Conservation (phyloP, 2,329 filamentous ascomycete species). For the Cadophora malorum region DNA sequence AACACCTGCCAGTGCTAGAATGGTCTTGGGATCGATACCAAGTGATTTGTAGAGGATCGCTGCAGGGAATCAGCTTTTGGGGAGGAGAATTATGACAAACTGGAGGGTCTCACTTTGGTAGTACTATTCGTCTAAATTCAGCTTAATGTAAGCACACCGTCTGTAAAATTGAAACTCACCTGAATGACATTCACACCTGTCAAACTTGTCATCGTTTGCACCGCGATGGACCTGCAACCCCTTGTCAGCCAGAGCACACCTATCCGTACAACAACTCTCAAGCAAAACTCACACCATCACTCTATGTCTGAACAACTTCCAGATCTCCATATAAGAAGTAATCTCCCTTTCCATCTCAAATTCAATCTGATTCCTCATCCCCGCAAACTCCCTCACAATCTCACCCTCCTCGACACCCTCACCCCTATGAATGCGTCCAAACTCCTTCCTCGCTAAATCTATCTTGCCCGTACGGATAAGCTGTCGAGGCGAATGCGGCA, state of each 20-base stretch:
- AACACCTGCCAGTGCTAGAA: constrained; percentile 59
- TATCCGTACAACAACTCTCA: neutral
- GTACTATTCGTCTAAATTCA: constrained; percentile 39
- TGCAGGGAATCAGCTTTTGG: constrained; percentile 32
- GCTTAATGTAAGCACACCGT: neutral
- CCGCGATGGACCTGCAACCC: constrained; percentile 50
- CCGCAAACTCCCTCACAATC: constrained; percentile 51
- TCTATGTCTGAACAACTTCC: constrained; percentile 56
- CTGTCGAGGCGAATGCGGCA: constrained; percentile 62
- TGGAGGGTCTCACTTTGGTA: constrained; percentile 42
- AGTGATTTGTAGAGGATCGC: constrained; percentile 61
- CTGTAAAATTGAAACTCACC: neutral
- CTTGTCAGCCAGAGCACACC: neutral
- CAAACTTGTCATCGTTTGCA: constrained; percentile 62
- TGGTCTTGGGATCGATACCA: constrained; percentile 56
- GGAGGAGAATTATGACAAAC: neutral
- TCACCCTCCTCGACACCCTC: constrained; percentile 50
- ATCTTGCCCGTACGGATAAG: constrained; percentile 57
- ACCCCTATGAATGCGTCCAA: constrained; percentile 53
- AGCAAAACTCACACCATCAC: constrained; percentile 49
- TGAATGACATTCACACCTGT: constrained; percentile 63
- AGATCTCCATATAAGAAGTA: constrained; percentile 58
- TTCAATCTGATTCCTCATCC: constrained; percentile 61
- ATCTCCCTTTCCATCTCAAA: constrained; percentile 64
- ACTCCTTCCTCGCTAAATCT: constrained; percentile 56